Base-by-base conservation (phyloP, 192 early-diverging fungal species). In the Funneliformis mosseae region DNA sequence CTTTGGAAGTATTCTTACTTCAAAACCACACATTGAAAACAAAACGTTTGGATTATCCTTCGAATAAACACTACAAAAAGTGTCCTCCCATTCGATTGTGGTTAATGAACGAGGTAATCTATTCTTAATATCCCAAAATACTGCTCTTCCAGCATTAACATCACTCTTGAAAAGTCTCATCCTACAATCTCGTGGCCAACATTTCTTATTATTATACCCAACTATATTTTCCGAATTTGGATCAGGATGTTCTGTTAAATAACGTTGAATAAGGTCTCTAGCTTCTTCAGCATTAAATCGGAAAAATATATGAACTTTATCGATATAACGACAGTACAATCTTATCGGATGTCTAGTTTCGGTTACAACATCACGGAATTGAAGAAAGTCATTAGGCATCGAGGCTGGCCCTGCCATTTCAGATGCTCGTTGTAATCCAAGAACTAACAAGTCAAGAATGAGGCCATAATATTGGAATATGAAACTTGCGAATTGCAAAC, bases 141-240 rank as follows among this genome's bases (percentile, higher is more conserved):
- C 96, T 1, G 98, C 98, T 46, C 98, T 93, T 50, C 98, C 98
- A 45, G 98, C 82, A 78, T 98, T 97, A 64, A 99, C 97, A 83
- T 99, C 98, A 86, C 96, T 96, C 88, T 97, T 97, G 95, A 99
- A 97, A 79, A 99, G 83, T 61, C 98, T 93, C 98, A 99, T 99
- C 72, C 98, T 93, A 79, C 96, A 95, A 87, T 99, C 98, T 68
- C 98, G 94, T 25, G 98, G 98, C 98, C 96, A 98, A 89, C 96
- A 97, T 77, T 96, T 96, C 82, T 97, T 97, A 90, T 97, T 97
- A 85, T 96, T 95, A 87, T 99, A 99, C 2, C 98, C 97, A 14
- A 98, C 98, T 62, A 98, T 93, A 83, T 98, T 98, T 80, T 98
- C 97, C 85, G 96, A 97, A 85, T 98, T 98, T 8, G 97, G 98